Conservation (phyloP, 2,329 filamentous ascomycete genomes). For the Exophiala mesophila region DNA sequence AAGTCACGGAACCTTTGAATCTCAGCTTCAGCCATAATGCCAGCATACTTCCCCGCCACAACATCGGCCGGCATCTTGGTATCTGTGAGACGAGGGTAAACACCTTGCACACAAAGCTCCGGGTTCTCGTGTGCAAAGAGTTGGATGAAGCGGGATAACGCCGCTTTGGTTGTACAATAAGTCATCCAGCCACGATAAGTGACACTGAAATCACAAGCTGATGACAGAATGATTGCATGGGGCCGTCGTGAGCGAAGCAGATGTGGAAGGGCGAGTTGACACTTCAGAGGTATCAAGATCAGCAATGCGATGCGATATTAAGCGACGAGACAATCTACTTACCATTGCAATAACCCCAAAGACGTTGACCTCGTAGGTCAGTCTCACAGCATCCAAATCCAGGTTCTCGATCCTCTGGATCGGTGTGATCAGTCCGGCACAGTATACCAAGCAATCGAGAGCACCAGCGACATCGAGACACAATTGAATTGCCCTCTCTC, state of each 20-base stretch:
- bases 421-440: constrained; percentile 1
- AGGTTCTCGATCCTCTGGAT: neutral
- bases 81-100: constrained; percentile 1
- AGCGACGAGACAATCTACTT: neutral
- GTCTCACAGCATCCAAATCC: neutral
- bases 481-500: neutral
- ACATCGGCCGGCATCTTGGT: neutral
- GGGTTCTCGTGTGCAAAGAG: constrained; percentile 1
- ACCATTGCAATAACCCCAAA: constrained; percentile 1
- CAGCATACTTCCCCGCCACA: constrained; percentile 1
- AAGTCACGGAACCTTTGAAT: neutral
- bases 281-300: too few species aligned
- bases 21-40: constrained; percentile 2
- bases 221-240: constrained; percentile 1
- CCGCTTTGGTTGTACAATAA: constrained; percentile 3
- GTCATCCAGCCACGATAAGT: constrained; percentile 3
- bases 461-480: neutral
- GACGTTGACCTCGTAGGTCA: neutral
- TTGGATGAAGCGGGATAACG: constrained; percentile 1
- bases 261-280: too few species aligned
- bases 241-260: too few species aligned
- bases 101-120: neutral
- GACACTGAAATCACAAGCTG: neutral
- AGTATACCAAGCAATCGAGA: neutral
- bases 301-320: neutral